Evolutionary conservation across 2,329 filamentous ascomycete species (phyloP).

Genomic region (Emmonsiellopsis sp.): DNA sequence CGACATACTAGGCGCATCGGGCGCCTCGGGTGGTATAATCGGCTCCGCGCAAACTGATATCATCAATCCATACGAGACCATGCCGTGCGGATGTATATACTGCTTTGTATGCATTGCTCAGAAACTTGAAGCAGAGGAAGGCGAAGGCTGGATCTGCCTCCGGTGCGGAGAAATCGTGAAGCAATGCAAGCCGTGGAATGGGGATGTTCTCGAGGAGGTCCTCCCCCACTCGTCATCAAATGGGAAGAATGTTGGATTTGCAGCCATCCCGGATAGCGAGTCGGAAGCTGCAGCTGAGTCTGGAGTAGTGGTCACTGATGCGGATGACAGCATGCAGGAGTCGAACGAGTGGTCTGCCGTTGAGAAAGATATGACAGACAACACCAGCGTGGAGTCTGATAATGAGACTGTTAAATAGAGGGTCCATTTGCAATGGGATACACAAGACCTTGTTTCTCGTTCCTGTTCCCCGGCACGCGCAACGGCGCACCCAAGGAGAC

Average conservation of each 20-base stretch:
- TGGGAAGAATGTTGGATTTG: conserved; percentile 36
- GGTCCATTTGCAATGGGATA: background rate
- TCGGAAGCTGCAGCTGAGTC: conserved; percentile 13
- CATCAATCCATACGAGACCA: conserved; percentile 89
- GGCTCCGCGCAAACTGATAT: conserved; percentile 87
- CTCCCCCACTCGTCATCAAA: conserved; percentile 20
- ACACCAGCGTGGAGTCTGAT: conserved; percentile 10
- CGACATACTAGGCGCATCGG: conserved; percentile 59
- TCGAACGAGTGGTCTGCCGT: conserved; percentile 30
- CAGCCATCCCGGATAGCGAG: conserved; percentile 16
- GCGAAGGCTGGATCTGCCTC: conserved; percentile 86
- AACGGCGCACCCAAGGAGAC: no score
- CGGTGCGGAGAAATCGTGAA: conserved; percentile 77
- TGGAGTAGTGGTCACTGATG: conserved; percentile 18
- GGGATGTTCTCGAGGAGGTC: conserved; percentile 60
- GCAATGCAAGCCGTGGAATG: conserved; percentile 83
- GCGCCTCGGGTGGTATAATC: conserved; percentile 63
- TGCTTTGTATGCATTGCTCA: conserved; percentile 95
- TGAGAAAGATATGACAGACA: conserved; percentile 21
- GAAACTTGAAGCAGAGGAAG: conserved; percentile 81
- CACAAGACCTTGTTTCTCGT: background rate
- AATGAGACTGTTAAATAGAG: background rate
- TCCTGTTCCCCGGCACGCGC: no score
- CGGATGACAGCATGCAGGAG: conserved; percentile 26
- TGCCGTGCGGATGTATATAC: conserved; percentile 85